Evolutionary conservation across 108 stramenopile genomes (phyloP).

Genomic region (Skeletonema grethae): DNA sequence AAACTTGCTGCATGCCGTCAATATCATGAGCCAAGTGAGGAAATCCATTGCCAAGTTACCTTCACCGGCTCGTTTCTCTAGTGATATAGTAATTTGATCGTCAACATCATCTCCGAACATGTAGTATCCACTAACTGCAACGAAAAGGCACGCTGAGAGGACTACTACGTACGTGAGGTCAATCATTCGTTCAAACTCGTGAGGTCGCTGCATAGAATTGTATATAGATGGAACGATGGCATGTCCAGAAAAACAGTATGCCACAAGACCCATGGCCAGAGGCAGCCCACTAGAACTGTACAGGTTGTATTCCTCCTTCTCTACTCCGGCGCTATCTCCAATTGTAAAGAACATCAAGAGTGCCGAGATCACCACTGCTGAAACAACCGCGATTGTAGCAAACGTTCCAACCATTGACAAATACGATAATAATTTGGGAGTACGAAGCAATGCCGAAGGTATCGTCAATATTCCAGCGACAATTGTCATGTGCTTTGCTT

Average conservation of each 20-base stretch:
- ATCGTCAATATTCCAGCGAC: slow-evolving; percentile 56
- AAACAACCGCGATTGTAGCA: slow-evolving; percentile 69
- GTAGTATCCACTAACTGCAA: slow-evolving; percentile 71
- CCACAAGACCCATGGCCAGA: slow-evolving; percentile 69
- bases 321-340: slow-evolving; percentile 19
- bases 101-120: slow-evolving; percentile 80
- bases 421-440: slow-evolving; percentile 72
- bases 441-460: slow-evolving; percentile 66
- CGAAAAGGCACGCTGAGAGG: slow-evolving; percentile 53
- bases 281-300: slow-evolving; percentile 49
- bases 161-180: slow-evolving; percentile 65
- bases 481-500: slow-evolving; percentile 58
- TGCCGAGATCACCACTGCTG: slow-evolving; percentile 59
- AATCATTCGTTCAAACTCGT: slow-evolving; percentile 76
- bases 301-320: slow-evolving; percentile 38
- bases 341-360: slow-evolving; percentile 56
- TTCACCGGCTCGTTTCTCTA: slow-evolving; percentile 57
- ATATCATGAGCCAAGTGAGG: slow-evolving; percentile 81
- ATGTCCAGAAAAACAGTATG: slow-evolving; percentile 81
- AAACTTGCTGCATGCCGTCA: slow-evolving; percentile 79
- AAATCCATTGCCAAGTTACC: slow-evolving; percentile 54
- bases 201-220: slow-evolving; percentile 74
- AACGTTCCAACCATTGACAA: slow-evolving; percentile 75
- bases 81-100: slow-evolving; percentile 81
- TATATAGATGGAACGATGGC: slow-evolving; percentile 83